Evolutionary conservation across 306 rosid species (phyloP), one percentile per base, ranked within the genome.

Genomic region (Vicia faba): DNA sequence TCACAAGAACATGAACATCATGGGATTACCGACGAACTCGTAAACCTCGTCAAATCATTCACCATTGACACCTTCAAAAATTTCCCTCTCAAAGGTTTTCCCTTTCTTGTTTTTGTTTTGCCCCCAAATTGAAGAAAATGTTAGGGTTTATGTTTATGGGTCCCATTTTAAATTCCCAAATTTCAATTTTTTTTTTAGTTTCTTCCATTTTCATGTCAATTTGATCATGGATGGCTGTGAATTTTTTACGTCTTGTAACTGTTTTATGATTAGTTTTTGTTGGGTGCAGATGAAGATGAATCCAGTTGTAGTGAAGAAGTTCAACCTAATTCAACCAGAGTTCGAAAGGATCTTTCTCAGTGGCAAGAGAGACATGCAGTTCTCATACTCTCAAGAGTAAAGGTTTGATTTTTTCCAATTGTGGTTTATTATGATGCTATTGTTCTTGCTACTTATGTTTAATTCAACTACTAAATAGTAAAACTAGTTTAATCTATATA

Each of bases 351-450:
- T 82, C 96, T 89, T 60, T 89, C 96, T 5, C 79, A 84, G 56
- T 92, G 98, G 98, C 98, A 92, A 78, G 85, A 87, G 80, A 85
- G 72, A 64, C 98, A 92, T 66, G 98, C 98, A 4, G 68, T 55
- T 61, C 86, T 89, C 66, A 69, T 89, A 60, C 92, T 92, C n/a
- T 87, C 92, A 19, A 84, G 76, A 84, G 91, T 81, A 26, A 92
- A 89, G 95, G 96, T 92, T 65, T 39, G 44, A 69, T 66, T 75
- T 55, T 64, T 20, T 20, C 2, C 23, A 20, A 6, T 41, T 60
- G 13, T 74, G 62, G 12, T 19, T 69, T 45, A 46, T 69, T 45
- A 46, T 18, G 41, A 65, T 62, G 28, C 28, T 3, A 36, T 28
- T 56, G 50, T 58, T 70, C 55, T 78, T 45, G 43, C 11, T 43